phyloP scores from a whole-genome alignment of 495 filamentous ascomycete species.

The Baudoinia panamericana region DNA sequence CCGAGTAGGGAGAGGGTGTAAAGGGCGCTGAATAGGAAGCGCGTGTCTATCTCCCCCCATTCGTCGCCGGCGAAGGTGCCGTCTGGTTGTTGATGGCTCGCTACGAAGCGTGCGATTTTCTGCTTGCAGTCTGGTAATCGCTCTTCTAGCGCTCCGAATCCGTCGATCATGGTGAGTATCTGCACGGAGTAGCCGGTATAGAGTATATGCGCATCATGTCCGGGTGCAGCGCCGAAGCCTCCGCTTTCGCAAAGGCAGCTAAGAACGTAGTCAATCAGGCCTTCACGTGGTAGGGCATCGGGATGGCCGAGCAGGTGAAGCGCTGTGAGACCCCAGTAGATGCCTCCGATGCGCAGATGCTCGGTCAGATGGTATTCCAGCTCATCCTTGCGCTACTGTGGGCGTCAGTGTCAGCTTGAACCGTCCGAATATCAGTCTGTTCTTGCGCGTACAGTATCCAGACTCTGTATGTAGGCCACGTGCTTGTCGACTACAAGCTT shows the following conservation, averaged over 20 bases:
- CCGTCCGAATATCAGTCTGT: neutral
- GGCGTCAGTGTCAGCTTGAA: constrained; percentile 23
- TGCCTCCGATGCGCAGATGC: constrained; percentile 82
- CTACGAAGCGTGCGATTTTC: constrained; percentile 66
- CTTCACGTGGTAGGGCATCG: constrained; percentile 63
- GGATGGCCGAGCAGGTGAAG: constrained; percentile 73
- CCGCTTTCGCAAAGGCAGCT: constrained; percentile 79
- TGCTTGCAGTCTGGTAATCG: constrained; percentile 51
- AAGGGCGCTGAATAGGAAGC: constrained; percentile 80
- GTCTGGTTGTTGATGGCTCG: constrained; percentile 66
- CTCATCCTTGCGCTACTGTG: constrained; percentile 63
- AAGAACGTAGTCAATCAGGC: constrained; percentile 80
- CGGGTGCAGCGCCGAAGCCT: constrained; percentile 85
- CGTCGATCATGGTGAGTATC: constrained; percentile 73
- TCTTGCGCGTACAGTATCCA: constrained; percentile 57
- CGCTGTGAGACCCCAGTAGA: constrained; percentile 91
- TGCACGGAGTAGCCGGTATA: constrained; percentile 91
- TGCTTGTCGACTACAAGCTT: constrained; percentile 60
- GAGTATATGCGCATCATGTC: constrained; percentile 89
- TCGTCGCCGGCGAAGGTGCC: constrained; percentile 87
- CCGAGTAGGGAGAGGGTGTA: constrained; percentile 74
- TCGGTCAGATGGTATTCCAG: constrained; percentile 96
- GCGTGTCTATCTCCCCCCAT: constrained; percentile 91
- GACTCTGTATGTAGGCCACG: constrained; percentile 82
- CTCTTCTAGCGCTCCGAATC: constrained; percentile 65